Percentiles rank a stretch among this genome's conserved stretches.
Evolutionary conservation across 2,329 filamentous ascomycete species (phyloP).

Genomic region (Ophiostoma novo-ulmi): DNA sequence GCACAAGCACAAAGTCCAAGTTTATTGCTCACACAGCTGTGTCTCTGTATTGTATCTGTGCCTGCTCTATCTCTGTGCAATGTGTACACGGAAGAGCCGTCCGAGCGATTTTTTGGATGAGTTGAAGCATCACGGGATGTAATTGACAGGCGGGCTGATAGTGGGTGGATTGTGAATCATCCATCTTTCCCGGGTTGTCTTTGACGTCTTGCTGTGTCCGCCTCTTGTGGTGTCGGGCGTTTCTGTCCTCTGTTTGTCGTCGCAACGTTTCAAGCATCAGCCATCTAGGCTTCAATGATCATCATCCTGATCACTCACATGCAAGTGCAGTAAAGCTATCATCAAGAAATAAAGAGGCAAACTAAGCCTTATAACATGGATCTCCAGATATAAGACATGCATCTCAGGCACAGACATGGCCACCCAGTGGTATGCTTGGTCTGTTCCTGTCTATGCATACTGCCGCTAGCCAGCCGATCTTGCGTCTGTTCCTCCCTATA

Average conservation of each 20-base stretch:
- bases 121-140: not conserved
- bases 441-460: not conserved
- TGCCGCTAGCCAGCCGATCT: not conserved
- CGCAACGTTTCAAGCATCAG: not conserved
- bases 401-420: not conserved
- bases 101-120: constrained; percentile 5
- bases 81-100: constrained; percentile 2
- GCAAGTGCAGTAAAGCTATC: not conserved
- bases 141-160: not conserved
- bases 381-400: constrained; percentile 1
- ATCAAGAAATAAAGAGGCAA: not conserved
- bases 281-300: not conserved
- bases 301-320: not conserved
- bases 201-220: not conserved
- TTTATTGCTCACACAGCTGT: not conserved
- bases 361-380: not conserved
- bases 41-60: not conserved
- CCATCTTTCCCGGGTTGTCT: not conserved
- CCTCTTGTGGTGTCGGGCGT: too few relatives aligned
- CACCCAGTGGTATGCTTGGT: not conserved
- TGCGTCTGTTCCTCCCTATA: not conserved
- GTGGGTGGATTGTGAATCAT: not conserved
- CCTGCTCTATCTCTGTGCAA: not conserved
- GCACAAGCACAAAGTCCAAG: not conserved
- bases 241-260: not conserved